Percentiles rank a stretch among this genome's conserved stretches.
These are phyloP conservation scores for Entomortierella lignicola DNA, from an alignment of 192 early-diverging fungal species.

Conservation along the genomic window DNA sequence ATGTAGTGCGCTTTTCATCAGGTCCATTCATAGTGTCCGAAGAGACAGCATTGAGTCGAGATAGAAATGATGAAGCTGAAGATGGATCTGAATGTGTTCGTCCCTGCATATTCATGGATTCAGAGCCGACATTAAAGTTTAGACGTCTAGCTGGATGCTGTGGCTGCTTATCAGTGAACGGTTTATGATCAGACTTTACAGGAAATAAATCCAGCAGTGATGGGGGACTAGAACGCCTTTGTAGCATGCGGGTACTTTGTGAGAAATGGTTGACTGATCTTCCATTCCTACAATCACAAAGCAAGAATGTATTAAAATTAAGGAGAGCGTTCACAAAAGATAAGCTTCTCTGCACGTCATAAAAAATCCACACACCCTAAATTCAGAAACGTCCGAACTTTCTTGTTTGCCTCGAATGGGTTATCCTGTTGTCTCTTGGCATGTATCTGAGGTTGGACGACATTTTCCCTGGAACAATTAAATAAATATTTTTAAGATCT, in stretches of 20 bases:
- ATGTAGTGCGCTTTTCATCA: neutral
- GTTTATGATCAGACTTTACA: neutral
- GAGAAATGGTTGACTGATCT: constrained; percentile 34
- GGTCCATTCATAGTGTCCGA: neutral
- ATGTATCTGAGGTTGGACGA: neutral
- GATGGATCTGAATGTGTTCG: constrained; percentile 10
- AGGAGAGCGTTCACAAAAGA: neutral
- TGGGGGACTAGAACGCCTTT: constrained; percentile 1
- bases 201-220: neutral
- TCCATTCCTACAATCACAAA: constrained; percentile 1
- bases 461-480: neutral
- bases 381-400: constrained; percentile 6
- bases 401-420: constrained; percentile 8
- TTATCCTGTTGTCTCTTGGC: constrained; percentile 15
- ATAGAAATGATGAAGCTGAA: neutral
- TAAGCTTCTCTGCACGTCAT: too few species aligned
- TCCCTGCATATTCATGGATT: neutral
- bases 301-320: neutral
- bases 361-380: constrained; percentile 4
- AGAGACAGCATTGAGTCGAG: neutral
- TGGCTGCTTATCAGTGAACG: neutral
- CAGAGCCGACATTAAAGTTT: neutral
- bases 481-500: too few species aligned
- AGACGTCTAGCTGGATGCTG: neutral
- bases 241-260: constrained; percentile 29